These are phyloP conservation scores for Cladosporium velox DNA, from an alignment of 2,329 filamentous ascomycete species.

Conservation along the genomic window DNA sequence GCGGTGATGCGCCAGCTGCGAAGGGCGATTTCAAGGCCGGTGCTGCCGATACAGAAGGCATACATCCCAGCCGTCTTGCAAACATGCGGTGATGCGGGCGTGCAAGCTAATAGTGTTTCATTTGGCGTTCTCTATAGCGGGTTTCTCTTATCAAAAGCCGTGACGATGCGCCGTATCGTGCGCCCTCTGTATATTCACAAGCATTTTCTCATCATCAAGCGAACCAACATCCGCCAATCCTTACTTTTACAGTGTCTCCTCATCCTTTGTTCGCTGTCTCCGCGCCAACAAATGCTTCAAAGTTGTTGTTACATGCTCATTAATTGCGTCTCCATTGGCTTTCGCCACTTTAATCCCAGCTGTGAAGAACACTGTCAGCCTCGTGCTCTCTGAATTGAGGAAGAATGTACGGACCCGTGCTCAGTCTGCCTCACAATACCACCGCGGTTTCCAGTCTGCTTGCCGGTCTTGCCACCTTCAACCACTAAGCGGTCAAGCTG, in stretches of 20 bases:
- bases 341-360: constrained; percentile 15
- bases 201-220: neutral
- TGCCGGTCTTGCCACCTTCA: constrained; percentile 79
- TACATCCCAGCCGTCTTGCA: constrained; percentile 40
- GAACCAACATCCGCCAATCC: neutral
- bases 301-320: constrained; percentile 14
- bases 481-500: constrained; percentile 89
- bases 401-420: constrained; percentile 61
- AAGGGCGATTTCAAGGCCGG: constrained; percentile 20
- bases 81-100: constrained; percentile 23
- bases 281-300: constrained; percentile 12
- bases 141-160: neutral
- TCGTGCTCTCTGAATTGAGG: neutral
- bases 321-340: neutral
- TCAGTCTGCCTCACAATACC: constrained; percentile 76
- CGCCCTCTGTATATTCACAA: constrained; percentile 4
- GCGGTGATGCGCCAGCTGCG: constrained; percentile 24
- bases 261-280: neutral
- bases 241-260: constrained; percentile 9
- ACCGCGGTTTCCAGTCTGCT: constrained; percentile 66
- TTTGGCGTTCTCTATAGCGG: constrained; percentile 6
- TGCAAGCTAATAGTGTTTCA: neutral
- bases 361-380: neutral
- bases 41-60: constrained; percentile 27
- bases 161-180: constrained; percentile 2